Conservation (phyloP, 1,139 yeast species). For the Yarrowia galli region DNA sequence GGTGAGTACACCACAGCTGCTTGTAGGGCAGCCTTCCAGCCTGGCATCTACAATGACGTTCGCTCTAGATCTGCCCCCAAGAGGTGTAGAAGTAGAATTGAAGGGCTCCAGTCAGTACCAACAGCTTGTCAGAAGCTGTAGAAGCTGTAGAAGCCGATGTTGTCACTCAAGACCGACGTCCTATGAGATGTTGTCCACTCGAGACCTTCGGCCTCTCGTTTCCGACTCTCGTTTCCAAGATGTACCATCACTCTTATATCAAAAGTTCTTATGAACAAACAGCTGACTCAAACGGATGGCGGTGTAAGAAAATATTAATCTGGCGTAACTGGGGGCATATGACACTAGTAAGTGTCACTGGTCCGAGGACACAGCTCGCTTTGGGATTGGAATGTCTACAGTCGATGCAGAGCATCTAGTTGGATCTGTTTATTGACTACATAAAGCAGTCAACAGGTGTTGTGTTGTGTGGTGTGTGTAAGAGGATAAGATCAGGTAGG, state of each 20-base stretch:
- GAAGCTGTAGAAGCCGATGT: too few relatives aligned
- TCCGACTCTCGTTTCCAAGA: not conserved
- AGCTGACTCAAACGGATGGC: slow-evolving; percentile 39
- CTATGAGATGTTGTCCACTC: not conserved
- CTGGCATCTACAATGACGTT: too few relatives aligned
- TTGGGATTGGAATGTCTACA: not conserved
- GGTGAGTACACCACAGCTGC: too few relatives aligned
- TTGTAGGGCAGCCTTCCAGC: too few relatives aligned
- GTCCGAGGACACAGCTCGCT: slow-evolving; percentile 38
- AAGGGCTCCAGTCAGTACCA: too few relatives aligned
- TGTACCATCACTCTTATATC: slow-evolving; percentile 38
- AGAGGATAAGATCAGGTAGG: not conserved
- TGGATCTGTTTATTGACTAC: slow-evolving; percentile 12
- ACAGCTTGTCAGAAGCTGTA: too few relatives aligned
- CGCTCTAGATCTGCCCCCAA: too few relatives aligned
- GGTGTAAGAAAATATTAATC: slow-evolving; percentile 37
- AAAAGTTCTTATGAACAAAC: slow-evolving; percentile 32
- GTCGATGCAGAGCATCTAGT: slow-evolving; percentile 16
- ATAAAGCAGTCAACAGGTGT: not conserved
- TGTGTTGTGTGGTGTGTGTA: not conserved
- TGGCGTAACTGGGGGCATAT: slow-evolving; percentile 38
- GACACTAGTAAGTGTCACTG: slow-evolving; percentile 15
- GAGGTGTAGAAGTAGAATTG: too few relatives aligned
- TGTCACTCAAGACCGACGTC: too few relatives aligned
- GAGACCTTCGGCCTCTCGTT: not conserved